Conservation (phyloP, 1,284 basidiomycete species). For the Hemileia vastatrix region DNA sequence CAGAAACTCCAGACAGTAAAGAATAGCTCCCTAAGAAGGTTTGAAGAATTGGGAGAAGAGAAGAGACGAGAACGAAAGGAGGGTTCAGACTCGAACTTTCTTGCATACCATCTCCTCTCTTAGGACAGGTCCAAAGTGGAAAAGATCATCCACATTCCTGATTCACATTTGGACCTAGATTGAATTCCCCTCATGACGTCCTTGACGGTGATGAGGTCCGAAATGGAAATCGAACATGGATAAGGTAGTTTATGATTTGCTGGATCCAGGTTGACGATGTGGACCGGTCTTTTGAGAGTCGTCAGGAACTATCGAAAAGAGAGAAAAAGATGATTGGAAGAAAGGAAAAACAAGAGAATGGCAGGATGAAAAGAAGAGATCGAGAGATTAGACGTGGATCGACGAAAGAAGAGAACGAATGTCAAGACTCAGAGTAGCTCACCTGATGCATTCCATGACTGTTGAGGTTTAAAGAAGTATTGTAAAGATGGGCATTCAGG, state of each 20-base stretch:
- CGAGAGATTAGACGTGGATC: too few relatives aligned
- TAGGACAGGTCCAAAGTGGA: too few relatives aligned
- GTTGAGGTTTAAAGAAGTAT: too few relatives aligned
- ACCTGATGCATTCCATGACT: constrained; percentile 84
- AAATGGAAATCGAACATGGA: constrained; percentile 76
- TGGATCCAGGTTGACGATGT: constrained; percentile 88
- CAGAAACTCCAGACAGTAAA: constrained; percentile 95
- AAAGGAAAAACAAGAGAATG: too few relatives aligned
- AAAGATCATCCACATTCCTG: too few relatives aligned
- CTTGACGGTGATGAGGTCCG: constrained; percentile 73
- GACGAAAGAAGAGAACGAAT: too few relatives aligned
- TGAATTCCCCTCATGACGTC: constrained; percentile 77
- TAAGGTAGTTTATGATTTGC: constrained; percentile 85
- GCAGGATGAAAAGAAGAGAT: too few relatives aligned
- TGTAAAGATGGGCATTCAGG: too few relatives aligned
- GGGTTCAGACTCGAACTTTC: too few relatives aligned
- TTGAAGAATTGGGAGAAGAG: background rate
- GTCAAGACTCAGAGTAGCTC: too few relatives aligned
- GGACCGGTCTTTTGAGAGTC: constrained; percentile 72
- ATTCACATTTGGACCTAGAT: constrained; percentile 86
- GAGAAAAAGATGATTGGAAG: too few relatives aligned
- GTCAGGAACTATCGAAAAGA: constrained; percentile 77
- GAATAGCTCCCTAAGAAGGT: constrained; percentile 64
- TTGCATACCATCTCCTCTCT: too few relatives aligned
- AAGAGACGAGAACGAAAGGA: background rate